Evolutionary conservation across 2,329 filamentous ascomycete species (phyloP).

Genomic region (Zalaria obscura): DNA sequence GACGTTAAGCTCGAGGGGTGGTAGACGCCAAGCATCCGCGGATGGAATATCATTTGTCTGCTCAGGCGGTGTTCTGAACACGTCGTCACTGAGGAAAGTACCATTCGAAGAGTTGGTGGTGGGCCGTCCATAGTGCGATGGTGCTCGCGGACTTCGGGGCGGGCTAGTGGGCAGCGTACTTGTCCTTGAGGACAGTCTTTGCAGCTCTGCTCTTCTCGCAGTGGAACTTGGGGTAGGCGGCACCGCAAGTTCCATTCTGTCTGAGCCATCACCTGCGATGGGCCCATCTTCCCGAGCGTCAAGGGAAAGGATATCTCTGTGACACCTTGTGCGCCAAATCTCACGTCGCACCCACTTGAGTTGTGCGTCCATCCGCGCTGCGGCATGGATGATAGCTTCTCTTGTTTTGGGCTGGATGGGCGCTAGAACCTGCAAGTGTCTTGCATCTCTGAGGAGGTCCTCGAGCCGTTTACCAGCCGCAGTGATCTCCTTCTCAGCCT

Average conservation of each 20-base stretch:
- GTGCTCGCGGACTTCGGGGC: conserved; percentile 1
- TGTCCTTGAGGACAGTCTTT: not conserved
- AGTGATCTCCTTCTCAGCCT: conserved; percentile 67
- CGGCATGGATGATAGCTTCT: conserved; percentile 72
- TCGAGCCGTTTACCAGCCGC: conserved; percentile 66
- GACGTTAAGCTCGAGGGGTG: conserved; percentile 18
- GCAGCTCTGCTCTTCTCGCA: too few relatives aligned
- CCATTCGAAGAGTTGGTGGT: conserved; percentile 8
- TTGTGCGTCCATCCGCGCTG: conserved; percentile 71
- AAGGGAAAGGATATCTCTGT: conserved; percentile 72
- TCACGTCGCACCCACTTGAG: conserved; percentile 90
- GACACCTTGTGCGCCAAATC: conserved; percentile 83
- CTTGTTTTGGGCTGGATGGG: conserved; percentile 84
- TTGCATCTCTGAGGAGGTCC: conserved; percentile 69
- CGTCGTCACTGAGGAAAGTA: conserved; percentile 15
- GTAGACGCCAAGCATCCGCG: conserved; percentile 16
- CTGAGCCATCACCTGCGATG: conserved; percentile 4
- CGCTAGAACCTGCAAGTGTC: conserved; percentile 76
- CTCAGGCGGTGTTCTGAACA: conserved; percentile 32
- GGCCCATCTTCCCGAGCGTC: conserved; percentile 70
- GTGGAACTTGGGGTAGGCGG: not conserved
- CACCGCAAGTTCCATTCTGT: not conserved
- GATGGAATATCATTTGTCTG: conserved; percentile 13
- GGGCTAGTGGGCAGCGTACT: not conserved
- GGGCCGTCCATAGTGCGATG: conserved; percentile 8